phyloP scores from a whole-genome alignment of 2,329 filamentous ascomycete species.

The Grosmannia serpens region DNA sequence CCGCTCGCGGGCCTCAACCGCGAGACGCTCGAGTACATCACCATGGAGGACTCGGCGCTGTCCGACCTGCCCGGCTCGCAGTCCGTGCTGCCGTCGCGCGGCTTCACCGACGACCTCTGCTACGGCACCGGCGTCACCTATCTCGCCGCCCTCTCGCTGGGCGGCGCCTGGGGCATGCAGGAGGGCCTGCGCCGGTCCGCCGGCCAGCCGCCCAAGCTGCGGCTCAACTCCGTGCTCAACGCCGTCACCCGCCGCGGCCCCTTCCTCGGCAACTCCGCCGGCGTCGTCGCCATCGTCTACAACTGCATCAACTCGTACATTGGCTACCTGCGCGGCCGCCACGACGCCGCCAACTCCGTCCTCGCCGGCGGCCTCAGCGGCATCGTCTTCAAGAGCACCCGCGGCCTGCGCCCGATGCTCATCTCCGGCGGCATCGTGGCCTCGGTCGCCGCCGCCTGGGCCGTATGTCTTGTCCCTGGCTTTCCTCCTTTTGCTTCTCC shows the following conservation, averaged over 20 bases:
- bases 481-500: neutral
- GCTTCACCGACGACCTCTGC: conserved; percentile 96
- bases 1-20: conserved; percentile 88
- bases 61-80: conserved; percentile 76
- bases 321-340: conserved; percentile 68
- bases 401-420: conserved; percentile 81
- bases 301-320: conserved; percentile 84
- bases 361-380: conserved; percentile 77
- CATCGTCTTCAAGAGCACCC: conserved; percentile 93
- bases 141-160: conserved; percentile 70
- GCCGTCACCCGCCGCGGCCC: conserved; percentile 85
- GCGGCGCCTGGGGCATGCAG: conserved; percentile 83
- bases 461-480: conserved; percentile 51
- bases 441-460: conserved; percentile 75
- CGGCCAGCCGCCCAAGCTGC: conserved; percentile 72
- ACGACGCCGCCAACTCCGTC: conserved; percentile 84
- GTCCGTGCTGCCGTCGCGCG: conserved; percentile 84
- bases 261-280: conserved; percentile 91
- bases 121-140: conserved; percentile 96
- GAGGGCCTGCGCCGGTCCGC: conserved; percentile 78
- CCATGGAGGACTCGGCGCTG: conserved; percentile 81
- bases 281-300: conserved; percentile 91
- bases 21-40: conserved; percentile 88
- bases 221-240: conserved; percentile 90
- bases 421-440: conserved; percentile 88